Base-by-base conservation (phyloP, 2,329 filamentous ascomycete genomes). In the Sporothrix luriei region DNA sequence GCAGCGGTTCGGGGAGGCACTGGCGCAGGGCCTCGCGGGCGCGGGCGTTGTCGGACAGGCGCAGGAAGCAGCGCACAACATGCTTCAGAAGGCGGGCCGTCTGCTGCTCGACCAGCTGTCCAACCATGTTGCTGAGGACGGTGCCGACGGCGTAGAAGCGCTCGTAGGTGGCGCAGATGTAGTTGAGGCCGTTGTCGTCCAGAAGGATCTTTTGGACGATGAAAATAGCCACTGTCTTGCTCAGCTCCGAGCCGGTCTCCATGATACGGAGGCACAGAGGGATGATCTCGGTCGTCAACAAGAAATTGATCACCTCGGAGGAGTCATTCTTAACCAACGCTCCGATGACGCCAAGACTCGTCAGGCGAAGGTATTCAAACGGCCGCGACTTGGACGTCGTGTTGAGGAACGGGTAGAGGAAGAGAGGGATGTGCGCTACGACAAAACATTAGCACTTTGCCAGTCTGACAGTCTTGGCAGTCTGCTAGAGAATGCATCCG, bases 151-250 rank as follows among this genome's bases (percentile, higher is more conserved):
- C 95, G 75, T 98, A 99, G 81, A 99, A 99, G 24, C 95, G 88
- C 83, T 99, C 95, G 76, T 99, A 99, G 0, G 95, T 99, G 73
- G 96, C 94, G 81, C 95, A 99, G 71, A 99, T 99, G 80, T 99
- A 99, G 77, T 95, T 95, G 72, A 99, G 86, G 4, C 95, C 95
- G 76, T 97, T 94, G 76, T 99, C 95, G 77, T 99, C 95, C 2
- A 99, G 87, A 67, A 99, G 83, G 33, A 99, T 99, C 85, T 99
- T 99, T 81, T 99, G 95, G 21, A 99, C 95, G 76, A 99, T 99
- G 83, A 99, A 99, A 76, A 99, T 99, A 70, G 95, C 95, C 16
- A 99, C 95, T 0, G 95, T 99, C 84, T 99, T 99, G 84, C 93
- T 97, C 71, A 99, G 86, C 81, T 99, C 95, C 0, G 94, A 97